A percentile compares a stretch with the other conserved stretches of the same genome.
Conservation (phyloP, 371 early-diverging fungal species). For the Rhizopus microsporus region DNA sequence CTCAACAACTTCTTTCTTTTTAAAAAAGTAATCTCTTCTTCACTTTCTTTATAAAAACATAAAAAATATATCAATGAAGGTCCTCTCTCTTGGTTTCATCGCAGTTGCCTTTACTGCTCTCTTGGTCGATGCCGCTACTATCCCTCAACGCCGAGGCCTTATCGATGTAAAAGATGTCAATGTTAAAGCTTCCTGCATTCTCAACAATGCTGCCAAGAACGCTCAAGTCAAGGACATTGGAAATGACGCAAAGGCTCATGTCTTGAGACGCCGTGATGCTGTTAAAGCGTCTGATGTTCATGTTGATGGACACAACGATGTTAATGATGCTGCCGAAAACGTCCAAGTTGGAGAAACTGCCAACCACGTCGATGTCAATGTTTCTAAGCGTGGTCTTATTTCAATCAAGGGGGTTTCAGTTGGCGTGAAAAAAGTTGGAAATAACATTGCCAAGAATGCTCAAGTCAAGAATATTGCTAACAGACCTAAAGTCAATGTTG, state of each 20-base stretch:
- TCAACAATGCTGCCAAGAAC: neutral
- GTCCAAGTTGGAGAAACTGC: neutral
- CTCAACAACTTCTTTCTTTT: neutral
- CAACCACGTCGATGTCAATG: neutral
- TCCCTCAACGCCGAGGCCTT: neutral
- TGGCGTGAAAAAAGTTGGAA: neutral
- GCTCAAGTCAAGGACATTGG: neutral
- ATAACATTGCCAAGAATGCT: neutral
- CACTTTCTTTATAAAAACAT: neutral
- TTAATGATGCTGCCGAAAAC: neutral
- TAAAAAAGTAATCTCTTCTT: slow-evolving; percentile 2
- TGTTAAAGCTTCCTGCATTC: neutral
- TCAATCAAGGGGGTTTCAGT: neutral
- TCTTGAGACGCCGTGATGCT: neutral
- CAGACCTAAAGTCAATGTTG: neutral
- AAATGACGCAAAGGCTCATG: neutral
- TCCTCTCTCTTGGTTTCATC: slow-evolving; percentile 19
- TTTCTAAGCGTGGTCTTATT: neutral
- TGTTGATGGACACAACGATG: neutral
- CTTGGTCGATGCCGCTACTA: slow-evolving; percentile 2
- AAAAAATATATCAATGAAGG: slow-evolving; percentile 17
- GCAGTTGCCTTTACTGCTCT: slow-evolving; percentile 6
- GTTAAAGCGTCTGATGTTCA: too few species aligned
- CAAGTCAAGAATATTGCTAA: neutral
- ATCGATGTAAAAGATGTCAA: slow-evolving; percentile 5